Conservation (phyloP, 768 basidiomycete species). For the Phylloporus rhodoxanthus region DNA sequence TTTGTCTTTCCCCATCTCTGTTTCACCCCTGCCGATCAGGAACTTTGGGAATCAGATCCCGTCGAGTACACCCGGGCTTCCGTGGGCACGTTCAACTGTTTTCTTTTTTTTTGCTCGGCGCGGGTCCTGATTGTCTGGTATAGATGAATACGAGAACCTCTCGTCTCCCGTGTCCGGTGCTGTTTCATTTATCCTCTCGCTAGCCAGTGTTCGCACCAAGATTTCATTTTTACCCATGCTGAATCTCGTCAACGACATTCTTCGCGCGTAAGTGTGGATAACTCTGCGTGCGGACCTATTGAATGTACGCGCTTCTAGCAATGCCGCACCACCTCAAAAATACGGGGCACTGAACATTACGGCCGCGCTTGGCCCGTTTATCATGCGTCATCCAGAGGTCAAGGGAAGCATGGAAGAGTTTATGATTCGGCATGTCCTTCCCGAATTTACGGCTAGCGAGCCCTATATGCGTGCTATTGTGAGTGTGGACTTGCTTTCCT, state of each 20-base stretch:
- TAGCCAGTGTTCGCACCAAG: slow-evolving; percentile 76
- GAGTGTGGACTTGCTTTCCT: slow-evolving; percentile 25
- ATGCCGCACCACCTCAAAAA: slow-evolving; percentile 54
- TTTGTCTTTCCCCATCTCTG: slow-evolving; percentile 86
- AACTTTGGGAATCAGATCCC: slow-evolving; percentile 77
- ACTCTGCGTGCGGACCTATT: background rate
- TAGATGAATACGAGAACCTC: slow-evolving; percentile 79
- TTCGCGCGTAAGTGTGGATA: slow-evolving; percentile 48
- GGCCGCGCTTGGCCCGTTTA: slow-evolving; percentile 66
- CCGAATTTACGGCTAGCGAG: slow-evolving; percentile 59
- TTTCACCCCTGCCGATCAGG: slow-evolving; percentile 61
- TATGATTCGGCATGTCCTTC: slow-evolving; percentile 65
- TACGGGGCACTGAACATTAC: slow-evolving; percentile 87
- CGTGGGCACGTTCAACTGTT: slow-evolving; percentile 47
- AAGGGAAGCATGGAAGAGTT: slow-evolving; percentile 74
- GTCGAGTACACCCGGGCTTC: slow-evolving; percentile 74
- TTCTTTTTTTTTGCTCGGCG: background rate
- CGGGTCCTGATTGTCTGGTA: background rate
- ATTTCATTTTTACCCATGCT: slow-evolving; percentile 78
- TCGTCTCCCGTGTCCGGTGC: slow-evolving; percentile 74
- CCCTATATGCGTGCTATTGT: slow-evolving; percentile 77
- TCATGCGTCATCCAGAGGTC: slow-evolving; percentile 81
- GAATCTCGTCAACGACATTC: slow-evolving; percentile 67
- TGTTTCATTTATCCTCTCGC: slow-evolving; percentile 71
- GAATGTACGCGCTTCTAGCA: slow-evolving; percentile 25